These are phyloP conservation scores for Fusarium papillatum DNA, from an alignment of 2,329 filamentous ascomycete genomes.

Conservation along the genomic window DNA sequence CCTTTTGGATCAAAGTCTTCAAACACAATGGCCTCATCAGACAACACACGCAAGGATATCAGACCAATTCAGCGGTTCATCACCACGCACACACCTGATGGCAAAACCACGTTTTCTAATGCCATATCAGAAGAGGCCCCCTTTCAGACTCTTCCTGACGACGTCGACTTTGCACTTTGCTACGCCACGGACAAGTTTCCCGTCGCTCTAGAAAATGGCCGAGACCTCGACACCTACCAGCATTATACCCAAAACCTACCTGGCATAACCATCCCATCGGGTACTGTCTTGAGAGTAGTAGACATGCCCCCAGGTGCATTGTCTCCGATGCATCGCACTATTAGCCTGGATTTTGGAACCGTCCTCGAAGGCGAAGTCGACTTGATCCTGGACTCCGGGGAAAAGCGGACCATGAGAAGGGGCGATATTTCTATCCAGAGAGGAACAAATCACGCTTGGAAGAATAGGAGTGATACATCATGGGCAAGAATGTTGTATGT, in stretches of 20 bases:
- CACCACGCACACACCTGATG: background rate
- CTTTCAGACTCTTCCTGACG: background rate
- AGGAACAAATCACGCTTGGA: constrained; percentile 3
- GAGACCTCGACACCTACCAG: background rate
- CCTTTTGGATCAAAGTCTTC: background rate
- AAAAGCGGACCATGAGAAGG: background rate
- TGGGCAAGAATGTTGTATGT: constrained; percentile 9
- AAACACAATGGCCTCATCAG: constrained; percentile 2
- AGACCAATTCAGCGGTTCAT: constrained; percentile 7
- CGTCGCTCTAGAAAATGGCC: background rate
- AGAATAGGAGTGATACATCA: background rate
- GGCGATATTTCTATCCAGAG: constrained; percentile 4
- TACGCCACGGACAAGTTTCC: constrained; percentile 10
- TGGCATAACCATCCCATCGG: constrained; percentile 1
- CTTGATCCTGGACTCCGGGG: background rate
- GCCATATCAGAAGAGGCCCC: background rate
- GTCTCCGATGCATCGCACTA: constrained; percentile 5
- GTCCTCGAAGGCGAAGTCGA: constrained; percentile 1
- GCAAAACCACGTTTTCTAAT: constrained; percentile 1
- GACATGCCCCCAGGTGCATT: constrained; percentile 2
- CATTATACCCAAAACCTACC: constrained; percentile 6
- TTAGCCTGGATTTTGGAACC: constrained; percentile 2
- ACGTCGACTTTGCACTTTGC: constrained; percentile 6
- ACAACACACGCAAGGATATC: constrained; percentile 1
- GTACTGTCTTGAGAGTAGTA: constrained; percentile 1